Evolutionary conservation across 2,329 filamentous ascomycete genomes (phyloP).

Genomic region (Chaetomium globosum): DNA sequence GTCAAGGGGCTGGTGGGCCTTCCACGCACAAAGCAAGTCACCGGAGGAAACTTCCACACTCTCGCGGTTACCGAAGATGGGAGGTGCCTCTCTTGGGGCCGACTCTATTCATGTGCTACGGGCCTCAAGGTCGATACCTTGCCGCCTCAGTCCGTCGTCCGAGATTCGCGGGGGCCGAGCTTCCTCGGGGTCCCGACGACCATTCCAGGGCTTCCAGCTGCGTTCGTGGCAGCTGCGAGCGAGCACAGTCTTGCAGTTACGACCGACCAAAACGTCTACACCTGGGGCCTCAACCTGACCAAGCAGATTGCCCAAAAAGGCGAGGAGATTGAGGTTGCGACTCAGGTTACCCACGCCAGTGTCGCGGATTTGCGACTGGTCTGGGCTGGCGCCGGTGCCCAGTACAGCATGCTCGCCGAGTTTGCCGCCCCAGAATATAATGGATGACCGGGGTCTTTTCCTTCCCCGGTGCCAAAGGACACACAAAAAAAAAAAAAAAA

Average conservation of each 20-base stretch:
- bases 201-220: conserved; percentile 59
- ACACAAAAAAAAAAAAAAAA: background rate
- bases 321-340: conserved; percentile 76
- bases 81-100: conserved; percentile 61
- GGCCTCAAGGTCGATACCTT: conserved; percentile 56
- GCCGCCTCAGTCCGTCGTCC: conserved; percentile 59
- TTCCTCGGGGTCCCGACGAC: conserved; percentile 68
- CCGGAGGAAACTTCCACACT: conserved; percentile 72
- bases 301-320: conserved; percentile 76
- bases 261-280: conserved; percentile 67
- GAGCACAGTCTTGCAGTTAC: conserved; percentile 74
- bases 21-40: conserved; percentile 23
- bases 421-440: background rate
- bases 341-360: conserved; percentile 66
- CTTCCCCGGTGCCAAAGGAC: too few species aligned
- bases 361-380: conserved; percentile 72
- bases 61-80: conserved; percentile 60
- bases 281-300: conserved; percentile 78
- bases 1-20: conserved; percentile 15
- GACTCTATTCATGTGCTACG: conserved; percentile 46
- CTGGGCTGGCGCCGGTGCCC: conserved; percentile 79
- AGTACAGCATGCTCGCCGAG: conserved; percentile 67
- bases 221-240: conserved; percentile 63
- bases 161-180: conserved; percentile 65
- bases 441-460: background rate